Base-by-base conservation (phyloP, 768 basidiomycete species). In the Tylopilus sp. region DNA sequence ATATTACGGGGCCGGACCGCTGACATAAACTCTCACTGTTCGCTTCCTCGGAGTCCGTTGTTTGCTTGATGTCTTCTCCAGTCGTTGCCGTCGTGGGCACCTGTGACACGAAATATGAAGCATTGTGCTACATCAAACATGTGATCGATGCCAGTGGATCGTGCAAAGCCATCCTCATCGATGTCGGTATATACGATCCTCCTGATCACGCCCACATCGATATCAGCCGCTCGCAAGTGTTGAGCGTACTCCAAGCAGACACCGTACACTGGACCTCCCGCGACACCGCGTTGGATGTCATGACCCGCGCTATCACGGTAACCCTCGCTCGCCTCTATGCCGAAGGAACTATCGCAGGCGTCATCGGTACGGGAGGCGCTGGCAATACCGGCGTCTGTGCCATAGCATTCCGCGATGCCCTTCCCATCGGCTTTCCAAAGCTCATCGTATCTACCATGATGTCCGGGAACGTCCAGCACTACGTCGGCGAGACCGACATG, bases 401-500 rank as follows among this genome's bases (percentile, higher is more conserved):
- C 10, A 14, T 55, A 12, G 61, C 62, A 4, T 71, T 63, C 36
- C 54, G 65, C 21, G 47, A 48, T 17, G 55, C 58, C 22, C 28
- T 69, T 24, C 57, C 59, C 30, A 63, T 69, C 36, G 70, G 70
- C 2, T 68, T 71, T 13, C 66, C 63, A 26, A 70, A 66, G 41
- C 52, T 63, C 37, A 36, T 67, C 44, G 57, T 70, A 26, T 68
- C 70, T 16, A 71, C 71, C 24, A 72, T 71, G 62, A 58, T 67
- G 3, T 62, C 66, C 2, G 69, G 71, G 41, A 50, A 67, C 40
- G 50, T 51, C 0, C 44, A 50, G 12, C 55, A 57, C 49, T 67
- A 72, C 29, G 64, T 72, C 12, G 71, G 67, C 14, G 69, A 63
- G 54, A 67, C 66, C 2, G 68, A 69, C 54, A 58, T 61, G 48